Conservation (phyloP, 164 flowering plant genomes). For the Magnolia kwangsiensis region DNA sequence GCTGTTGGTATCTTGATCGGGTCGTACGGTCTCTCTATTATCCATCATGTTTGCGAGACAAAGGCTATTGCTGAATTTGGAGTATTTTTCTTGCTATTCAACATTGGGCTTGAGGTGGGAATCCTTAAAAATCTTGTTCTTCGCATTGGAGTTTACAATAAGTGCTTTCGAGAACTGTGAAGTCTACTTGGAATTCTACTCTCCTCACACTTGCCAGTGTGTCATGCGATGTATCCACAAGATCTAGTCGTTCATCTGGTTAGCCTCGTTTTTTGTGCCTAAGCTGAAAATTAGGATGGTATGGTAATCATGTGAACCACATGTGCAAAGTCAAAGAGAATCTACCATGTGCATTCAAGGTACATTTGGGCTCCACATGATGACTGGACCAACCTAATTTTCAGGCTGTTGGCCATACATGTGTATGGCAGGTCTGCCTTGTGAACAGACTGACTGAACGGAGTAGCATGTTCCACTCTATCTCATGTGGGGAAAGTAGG, state of each 20-base stretch:
- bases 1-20: too few relatives aligned
- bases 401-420: not conserved
- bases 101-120: constrained; percentile 88
- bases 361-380: not conserved
- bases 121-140: too few relatives aligned
- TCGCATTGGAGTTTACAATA: not conserved
- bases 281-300: not conserved
- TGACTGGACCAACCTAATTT: too few relatives aligned
- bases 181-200: not conserved
- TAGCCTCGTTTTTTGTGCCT: not conserved
- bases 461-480: not conserved
- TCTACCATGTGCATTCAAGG: not conserved
- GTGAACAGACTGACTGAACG: not conserved
- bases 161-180: not conserved
- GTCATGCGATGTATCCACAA: not conserved
- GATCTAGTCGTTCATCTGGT: not conserved
- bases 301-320: not conserved
- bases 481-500: not conserved
- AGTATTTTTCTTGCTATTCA: too few relatives aligned
- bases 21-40: too few relatives aligned
- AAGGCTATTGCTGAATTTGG: too few relatives aligned
- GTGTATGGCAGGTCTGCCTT: not conserved
- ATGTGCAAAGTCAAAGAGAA: not conserved
- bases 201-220: too few relatives aligned
- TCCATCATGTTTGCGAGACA: too few relatives aligned